Percentiles rank a stretch among this genome's conserved stretches.
phyloP scores from a whole-genome alignment of 331 rosid genomes.

The Dryas integrifolia region DNA sequence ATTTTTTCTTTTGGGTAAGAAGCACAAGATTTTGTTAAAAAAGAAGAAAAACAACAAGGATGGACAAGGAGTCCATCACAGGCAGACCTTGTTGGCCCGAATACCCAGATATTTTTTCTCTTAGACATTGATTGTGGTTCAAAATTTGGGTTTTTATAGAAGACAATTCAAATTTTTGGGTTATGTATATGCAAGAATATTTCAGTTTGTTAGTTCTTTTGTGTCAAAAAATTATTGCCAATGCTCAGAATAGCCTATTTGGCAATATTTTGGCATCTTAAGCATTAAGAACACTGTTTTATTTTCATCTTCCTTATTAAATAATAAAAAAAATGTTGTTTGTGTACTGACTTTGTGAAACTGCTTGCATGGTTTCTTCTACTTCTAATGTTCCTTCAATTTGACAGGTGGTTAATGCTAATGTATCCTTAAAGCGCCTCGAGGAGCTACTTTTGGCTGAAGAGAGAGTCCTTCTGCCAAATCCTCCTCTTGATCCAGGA shows the following conservation, averaged over 20 bases:
- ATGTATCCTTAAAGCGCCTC: slow-evolving; percentile 84
- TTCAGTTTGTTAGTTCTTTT: background rate
- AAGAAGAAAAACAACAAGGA: too few species aligned
- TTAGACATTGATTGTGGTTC: background rate
- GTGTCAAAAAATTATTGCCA: background rate
- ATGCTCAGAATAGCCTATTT: background rate
- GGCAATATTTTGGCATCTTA: background rate
- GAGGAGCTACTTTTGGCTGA: slow-evolving; percentile 87
- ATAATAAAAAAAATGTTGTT: background rate
- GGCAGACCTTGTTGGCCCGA: too few species aligned
- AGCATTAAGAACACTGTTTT: background rate
- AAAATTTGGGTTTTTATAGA: background rate
- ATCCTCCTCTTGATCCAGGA: slow-evolving; percentile 73
- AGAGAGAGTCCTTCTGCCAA: slow-evolving; percentile 78
- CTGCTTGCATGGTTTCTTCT: slow-evolving; percentile 11
- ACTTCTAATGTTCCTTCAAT: slow-evolving; percentile 27
- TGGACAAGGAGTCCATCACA: too few species aligned
- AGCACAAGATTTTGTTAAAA: too few species aligned
- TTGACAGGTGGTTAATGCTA: slow-evolving; percentile 81
- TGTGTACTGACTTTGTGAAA: background rate
- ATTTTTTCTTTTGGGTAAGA: too few species aligned
- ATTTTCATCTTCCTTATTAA: background rate
- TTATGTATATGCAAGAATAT: background rate
- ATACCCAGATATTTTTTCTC: too few species aligned
- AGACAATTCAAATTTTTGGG: background rate